A percentile compares a stretch with the other conserved stretches of the same genome.
These are phyloP conservation scores for Lonicera japonica DNA, from an alignment of 129 eudicot species.

Conservation along the genomic window DNA sequence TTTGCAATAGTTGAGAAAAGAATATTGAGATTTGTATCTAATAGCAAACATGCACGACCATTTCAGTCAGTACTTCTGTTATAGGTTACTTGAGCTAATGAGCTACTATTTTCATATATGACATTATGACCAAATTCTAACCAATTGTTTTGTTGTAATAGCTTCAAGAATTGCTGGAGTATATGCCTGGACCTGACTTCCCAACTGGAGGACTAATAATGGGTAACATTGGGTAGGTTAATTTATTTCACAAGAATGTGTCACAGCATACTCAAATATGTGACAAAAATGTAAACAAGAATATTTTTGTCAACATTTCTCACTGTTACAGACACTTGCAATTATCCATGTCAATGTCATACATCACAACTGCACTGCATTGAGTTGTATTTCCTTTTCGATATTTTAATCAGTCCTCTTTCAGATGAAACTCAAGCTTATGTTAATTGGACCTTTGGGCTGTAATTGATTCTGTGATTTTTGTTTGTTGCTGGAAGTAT, in stretches of 20 bases:
- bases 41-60: too few species aligned
- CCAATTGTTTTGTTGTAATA: constrained; percentile 13
- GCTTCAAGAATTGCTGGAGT: constrained; percentile 92
- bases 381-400: neutral
- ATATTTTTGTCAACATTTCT: too few species aligned
- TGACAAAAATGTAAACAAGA: too few species aligned
- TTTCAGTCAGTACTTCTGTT: too few species aligned
- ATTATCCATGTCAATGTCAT: constrained; percentile 3
- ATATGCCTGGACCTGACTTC: constrained; percentile 99
- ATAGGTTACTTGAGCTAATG: too few species aligned
- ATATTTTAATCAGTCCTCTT: neutral
- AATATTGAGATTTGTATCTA: too few species aligned
- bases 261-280: neutral
- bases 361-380: neutral
- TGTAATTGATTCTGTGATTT: neutral
- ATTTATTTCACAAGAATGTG: neutral
- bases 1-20: too few species aligned
- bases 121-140: neutral
- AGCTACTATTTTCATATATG: too few species aligned
- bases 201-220: constrained; percentile 96
- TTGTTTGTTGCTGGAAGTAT: constrained; percentile 37
- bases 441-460: neutral
- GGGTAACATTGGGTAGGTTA: constrained; percentile 80
- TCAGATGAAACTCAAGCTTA: neutral
- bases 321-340: too few species aligned